phyloP scores from a whole-genome alignment of 2,329 filamentous ascomycete genomes.

The Aspergillus novofumigatus region DNA sequence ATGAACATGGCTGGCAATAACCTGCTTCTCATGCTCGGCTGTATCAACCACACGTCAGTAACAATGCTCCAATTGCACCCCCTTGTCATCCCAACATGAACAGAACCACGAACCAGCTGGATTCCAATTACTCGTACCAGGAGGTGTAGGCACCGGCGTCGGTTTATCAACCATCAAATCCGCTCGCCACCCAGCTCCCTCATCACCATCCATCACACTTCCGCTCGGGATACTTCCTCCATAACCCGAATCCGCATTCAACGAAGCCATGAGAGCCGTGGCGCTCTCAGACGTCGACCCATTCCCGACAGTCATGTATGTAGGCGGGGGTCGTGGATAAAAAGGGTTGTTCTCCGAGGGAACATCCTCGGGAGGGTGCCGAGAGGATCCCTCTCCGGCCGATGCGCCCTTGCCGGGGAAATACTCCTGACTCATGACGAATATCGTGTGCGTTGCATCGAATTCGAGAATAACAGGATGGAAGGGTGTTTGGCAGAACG shows the following conservation, averaged over 20 bases:
- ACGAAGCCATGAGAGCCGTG: conserved; percentile 70
- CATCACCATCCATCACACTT: conserved; percentile 44
- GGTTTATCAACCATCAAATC: conserved; percentile 55
- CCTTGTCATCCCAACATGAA: background rate
- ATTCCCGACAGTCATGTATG: conserved; percentile 84
- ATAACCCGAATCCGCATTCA: conserved; percentile 89
- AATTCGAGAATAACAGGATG: conserved; percentile 4
- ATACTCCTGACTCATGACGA: conserved; percentile 43
- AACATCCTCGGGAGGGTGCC: conserved; percentile 24
- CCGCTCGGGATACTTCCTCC: conserved; percentile 73
- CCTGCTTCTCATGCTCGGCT: conserved; percentile 61
- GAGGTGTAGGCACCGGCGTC: conserved; percentile 53
- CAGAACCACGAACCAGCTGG: conserved; percentile 32
- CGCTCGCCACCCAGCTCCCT: conserved; percentile 50
- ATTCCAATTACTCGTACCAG: conserved; percentile 46
- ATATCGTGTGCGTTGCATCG: conserved; percentile 9
- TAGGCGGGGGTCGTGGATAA: conserved; percentile 44
- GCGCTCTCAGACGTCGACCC: conserved; percentile 80
- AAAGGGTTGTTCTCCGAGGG: conserved; percentile 20
- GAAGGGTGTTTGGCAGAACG: background rate
- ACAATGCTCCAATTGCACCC: background rate
- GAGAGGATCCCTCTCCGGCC: conserved; percentile 35
- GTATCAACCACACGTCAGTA: conserved; percentile 19
- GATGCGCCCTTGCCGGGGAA: conserved; percentile 31
- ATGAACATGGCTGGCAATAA: conserved; percentile 77